phyloP scores from a whole-genome alignment of 192 early-diverging fungal genomes.

The Coemansia sp. region DNA sequence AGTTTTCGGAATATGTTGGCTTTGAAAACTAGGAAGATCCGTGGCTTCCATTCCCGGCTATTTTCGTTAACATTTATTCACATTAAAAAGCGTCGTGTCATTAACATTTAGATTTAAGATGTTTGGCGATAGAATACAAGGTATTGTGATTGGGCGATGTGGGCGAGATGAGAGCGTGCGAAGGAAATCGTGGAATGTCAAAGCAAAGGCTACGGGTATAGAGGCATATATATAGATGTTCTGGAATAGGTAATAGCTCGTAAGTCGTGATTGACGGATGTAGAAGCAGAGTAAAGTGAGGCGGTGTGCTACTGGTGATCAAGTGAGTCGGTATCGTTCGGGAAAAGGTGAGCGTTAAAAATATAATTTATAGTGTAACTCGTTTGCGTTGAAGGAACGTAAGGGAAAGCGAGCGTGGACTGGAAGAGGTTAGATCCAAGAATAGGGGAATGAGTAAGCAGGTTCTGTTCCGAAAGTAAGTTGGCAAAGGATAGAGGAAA shows the following conservation, averaged over 20 bases:
- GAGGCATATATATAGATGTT: no score
- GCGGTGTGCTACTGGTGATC: not conserved
- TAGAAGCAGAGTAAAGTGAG: no score
- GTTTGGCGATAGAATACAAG: no score
- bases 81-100: not conserved
- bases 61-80: not conserved
- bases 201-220: no score
- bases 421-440: not conserved
- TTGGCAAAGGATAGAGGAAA: not conserved
- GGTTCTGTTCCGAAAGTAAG: not conserved
- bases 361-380: no score
- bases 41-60: not conserved
- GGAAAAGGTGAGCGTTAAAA: no score
- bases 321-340: not conserved
- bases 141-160: not conserved
- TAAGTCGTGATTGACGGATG: no score
- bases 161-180: not conserved
- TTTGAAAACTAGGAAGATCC: slow-evolving; percentile 18
- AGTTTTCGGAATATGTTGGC: slow-evolving; percentile 12
- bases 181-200: no score
- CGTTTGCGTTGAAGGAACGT: no score
- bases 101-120: not conserved
- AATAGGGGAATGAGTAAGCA: not conserved
- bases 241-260: no score
- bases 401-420: no score